phyloP scores from a whole-genome alignment of 169 alveolate species.

The Cryptosporidium bovis region DNA sequence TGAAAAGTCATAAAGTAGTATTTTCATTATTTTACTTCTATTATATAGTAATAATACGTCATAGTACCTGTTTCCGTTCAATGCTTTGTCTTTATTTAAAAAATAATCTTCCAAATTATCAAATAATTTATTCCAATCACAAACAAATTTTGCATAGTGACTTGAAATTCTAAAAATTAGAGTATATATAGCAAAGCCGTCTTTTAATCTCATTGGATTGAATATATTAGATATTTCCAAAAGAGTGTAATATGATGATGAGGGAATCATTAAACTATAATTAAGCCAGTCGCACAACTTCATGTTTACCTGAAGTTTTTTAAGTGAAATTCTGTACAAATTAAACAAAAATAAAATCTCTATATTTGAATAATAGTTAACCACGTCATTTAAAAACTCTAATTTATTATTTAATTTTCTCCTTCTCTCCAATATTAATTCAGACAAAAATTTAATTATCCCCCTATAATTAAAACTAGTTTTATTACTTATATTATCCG shows the following conservation, averaged over 20 bases:
- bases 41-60: constrained; percentile 23
- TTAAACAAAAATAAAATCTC: constrained; percentile 28
- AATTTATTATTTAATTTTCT: background rate
- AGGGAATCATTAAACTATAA: background rate
- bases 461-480: background rate
- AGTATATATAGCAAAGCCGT: background rate
- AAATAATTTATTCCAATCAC: background rate
- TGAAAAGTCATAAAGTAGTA: background rate
- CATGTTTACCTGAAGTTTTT: background rate
- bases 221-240: too few relatives aligned
- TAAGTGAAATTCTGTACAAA: background rate
- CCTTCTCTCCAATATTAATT: background rate
- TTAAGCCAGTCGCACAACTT: constrained; percentile 35
- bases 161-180: background rate
- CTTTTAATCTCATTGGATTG: too few relatives aligned
- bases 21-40: constrained; percentile 8
- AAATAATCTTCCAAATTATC: background rate
- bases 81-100: background rate
- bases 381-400: background rate
- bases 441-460: background rate
- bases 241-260: constrained; percentile 12
- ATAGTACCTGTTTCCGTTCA: background rate
- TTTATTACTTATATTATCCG: too few relatives aligned
- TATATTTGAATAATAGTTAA: constrained; percentile 6
- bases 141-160: background rate